Percentiles rank a stretch among this genome's conserved stretches.
These are phyloP conservation scores for Chalciporus chontae DNA, from an alignment of 768 basidiomycete species.

Conservation along the genomic window DNA sequence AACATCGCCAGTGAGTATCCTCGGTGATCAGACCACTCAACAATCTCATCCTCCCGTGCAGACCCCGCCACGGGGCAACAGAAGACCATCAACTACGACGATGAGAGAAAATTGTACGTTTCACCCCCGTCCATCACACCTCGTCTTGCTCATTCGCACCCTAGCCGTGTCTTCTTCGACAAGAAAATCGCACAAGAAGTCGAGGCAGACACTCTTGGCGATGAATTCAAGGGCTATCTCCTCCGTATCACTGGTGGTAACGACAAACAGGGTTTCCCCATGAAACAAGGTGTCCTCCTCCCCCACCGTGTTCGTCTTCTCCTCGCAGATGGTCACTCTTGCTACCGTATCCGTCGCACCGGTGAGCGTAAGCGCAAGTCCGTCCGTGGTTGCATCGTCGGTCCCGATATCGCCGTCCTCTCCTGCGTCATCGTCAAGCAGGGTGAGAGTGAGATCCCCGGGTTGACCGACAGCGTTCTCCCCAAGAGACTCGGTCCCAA, in stretches of 20 bases:
- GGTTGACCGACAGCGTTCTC: conserved; percentile 86
- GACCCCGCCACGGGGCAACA: conserved; percentile 97
- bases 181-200: conserved; percentile 97
- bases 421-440: conserved; percentile 95
- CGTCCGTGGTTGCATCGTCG: conserved; percentile 97
- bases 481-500: conserved; percentile 97
- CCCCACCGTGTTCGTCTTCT: conserved; percentile 92
- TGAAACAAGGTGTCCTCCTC: conserved; percentile 98
- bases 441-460: conserved; percentile 86
- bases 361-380: conserved; percentile 99
- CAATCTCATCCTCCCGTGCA: conserved; percentile 31
- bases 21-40: neutral
- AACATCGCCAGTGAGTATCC: conserved; percentile 85
- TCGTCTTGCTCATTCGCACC: neutral
- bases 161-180: conserved; percentile 91
- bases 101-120: conserved; percentile 82
- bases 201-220: conserved; percentile 82
- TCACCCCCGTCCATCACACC: neutral
- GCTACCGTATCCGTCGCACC: conserved; percentile 87
- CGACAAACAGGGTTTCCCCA: conserved; percentile 98
- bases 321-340: conserved; percentile 94
- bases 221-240: conserved; percentile 97
- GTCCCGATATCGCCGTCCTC: conserved; percentile 93
- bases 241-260: conserved; percentile 97
- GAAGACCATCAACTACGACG: conserved; percentile 93